A percentile compares a stretch with the other conserved stretches of the same genome.
These are phyloP conservation scores for Salvia hispanica DNA, from an alignment of 257 asterid genomes.

Conservation along the genomic window DNA sequence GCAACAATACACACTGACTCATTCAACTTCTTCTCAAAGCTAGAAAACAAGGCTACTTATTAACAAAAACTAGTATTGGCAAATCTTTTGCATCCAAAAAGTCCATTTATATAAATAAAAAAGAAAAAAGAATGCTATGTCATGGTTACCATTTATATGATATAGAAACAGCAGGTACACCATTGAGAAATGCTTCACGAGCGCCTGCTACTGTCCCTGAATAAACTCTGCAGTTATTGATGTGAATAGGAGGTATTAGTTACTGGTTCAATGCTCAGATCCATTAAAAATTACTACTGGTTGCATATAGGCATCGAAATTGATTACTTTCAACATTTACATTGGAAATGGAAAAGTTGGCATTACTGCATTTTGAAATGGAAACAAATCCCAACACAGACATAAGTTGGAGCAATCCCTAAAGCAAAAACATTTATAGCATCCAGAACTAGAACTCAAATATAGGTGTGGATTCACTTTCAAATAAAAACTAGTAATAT, in stretches of 20 bases:
- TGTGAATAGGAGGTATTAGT: no score
- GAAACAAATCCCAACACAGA: no score
- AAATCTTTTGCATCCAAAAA: constrained; percentile 1
- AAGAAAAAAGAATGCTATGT: neutral
- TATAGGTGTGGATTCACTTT: no score
- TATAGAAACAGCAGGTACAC: constrained; percentile 67
- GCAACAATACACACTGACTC: constrained; percentile 10
- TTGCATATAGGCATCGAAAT: no score
- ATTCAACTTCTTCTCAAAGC: constrained; percentile 16
- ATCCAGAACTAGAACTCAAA: no score
- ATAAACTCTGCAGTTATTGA: constrained; percentile 52
- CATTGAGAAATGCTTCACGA: constrained; percentile 78
- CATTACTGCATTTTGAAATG: no score
- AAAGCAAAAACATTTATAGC: no score
- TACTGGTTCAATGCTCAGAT: neutral
- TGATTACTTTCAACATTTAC: no score
- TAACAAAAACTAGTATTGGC: neutral
- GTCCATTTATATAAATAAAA: neutral
- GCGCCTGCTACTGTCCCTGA: constrained; percentile 96
- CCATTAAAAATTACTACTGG: no score
- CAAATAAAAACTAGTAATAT: no score
- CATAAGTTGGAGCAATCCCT: no score
- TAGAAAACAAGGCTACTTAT: constrained; percentile 9
- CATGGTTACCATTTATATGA: constrained; percentile 69
- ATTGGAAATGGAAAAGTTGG: no score